Percentiles rank a stretch among this genome's conserved stretches.
Evolutionary conservation across 495 filamentous ascomycete genomes (phyloP).

Genomic region (Aspergillus saccharolyticus): DNA sequence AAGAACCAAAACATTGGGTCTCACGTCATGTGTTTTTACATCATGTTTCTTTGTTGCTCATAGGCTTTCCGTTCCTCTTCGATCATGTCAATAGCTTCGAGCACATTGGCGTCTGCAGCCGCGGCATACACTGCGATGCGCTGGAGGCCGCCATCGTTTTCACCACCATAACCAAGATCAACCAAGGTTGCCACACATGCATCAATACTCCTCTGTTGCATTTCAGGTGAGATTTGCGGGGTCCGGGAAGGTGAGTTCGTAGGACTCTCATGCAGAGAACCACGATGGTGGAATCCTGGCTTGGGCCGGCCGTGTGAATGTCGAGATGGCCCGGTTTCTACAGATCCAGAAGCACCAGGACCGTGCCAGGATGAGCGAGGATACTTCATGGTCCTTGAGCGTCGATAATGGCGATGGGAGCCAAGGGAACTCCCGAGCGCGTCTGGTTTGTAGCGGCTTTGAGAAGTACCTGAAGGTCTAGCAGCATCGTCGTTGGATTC

Average conservation of each 20-base stretch:
- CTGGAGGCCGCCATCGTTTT: conserved; percentile 35
- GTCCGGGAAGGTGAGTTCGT: no score
- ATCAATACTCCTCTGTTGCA: conserved; percentile 30
- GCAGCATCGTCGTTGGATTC: conserved; percentile 1
- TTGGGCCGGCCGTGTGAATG: not conserved
- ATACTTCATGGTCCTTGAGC: conserved; percentile 23
- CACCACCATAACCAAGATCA: conserved; percentile 46
- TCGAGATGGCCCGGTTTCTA: not conserved
- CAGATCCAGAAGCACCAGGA: conserved; percentile 6
- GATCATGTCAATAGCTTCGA: conserved; percentile 53
- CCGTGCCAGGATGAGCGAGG: conserved; percentile 14
- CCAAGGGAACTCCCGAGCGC: not conserved
- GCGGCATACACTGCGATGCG: conserved; percentile 50
- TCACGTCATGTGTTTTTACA: conserved; percentile 6
- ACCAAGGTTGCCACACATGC: conserved; percentile 43
- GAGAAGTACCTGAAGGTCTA: not conserved
- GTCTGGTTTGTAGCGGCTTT: not conserved
- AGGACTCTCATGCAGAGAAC: no score
- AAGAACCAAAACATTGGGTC: not conserved
- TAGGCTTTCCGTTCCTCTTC: conserved; percentile 51
- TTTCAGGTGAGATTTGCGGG: not conserved
- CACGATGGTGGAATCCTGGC: not conserved
- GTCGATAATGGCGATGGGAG: conserved; percentile 15
- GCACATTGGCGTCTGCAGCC: conserved; percentile 42
- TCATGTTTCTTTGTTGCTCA: conserved; percentile 23